Conservation (phyloP, 108 stramenopile genomes). For the Skeletonema costatum region DNA sequence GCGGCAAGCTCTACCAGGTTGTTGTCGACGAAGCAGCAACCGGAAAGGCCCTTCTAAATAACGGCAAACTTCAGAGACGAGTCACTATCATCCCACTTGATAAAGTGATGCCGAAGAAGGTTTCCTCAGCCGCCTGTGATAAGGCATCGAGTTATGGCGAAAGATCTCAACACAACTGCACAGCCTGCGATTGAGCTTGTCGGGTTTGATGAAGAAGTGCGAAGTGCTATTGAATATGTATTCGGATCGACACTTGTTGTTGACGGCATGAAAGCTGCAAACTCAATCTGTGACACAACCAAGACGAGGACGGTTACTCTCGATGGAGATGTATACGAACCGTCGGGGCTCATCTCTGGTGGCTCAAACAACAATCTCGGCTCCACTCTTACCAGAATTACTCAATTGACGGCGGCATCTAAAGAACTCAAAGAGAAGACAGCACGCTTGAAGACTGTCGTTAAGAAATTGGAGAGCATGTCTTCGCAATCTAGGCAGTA, state of each 20-base stretch:
- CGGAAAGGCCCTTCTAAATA: slow-evolving; percentile 93
- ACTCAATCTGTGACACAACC: slow-evolving; percentile 90
- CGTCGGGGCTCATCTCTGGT: slow-evolving; percentile 96
- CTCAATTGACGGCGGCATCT: slow-evolving; percentile 58
- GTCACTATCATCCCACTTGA: slow-evolving; percentile 98
- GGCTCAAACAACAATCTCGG: slow-evolving; percentile 84
- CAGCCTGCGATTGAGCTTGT: slow-evolving; percentile 93
- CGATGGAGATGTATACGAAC: slow-evolving; percentile 97
- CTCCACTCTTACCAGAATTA: slow-evolving; percentile 77
- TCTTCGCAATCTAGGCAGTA: slow-evolving; percentile 52
- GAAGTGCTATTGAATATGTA: slow-evolving; percentile 93
- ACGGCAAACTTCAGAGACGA: slow-evolving; percentile 90
- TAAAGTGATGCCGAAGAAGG: slow-evolving; percentile 78
- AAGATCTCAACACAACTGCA: slow-evolving; percentile 72
- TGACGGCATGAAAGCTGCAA: slow-evolving; percentile 88
- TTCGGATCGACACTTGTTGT: slow-evolving; percentile 95
- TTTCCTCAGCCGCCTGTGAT: slow-evolving; percentile 52
- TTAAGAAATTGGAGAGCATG: slow-evolving; percentile 54
- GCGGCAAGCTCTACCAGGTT: slow-evolving; percentile 94
- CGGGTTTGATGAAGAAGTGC: slow-evolving; percentile 94
- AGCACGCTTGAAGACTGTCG: slow-evolving; percentile 49
- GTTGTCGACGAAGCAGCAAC: slow-evolving; percentile 97
- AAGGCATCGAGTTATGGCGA: slow-evolving; percentile 72
- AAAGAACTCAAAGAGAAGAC: slow-evolving; percentile 55
- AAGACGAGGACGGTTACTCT: slow-evolving; percentile 93